Evolutionary conservation across 371 early-diverging fungal species (phyloP).

Genomic region (Mortierella sp.): DNA sequence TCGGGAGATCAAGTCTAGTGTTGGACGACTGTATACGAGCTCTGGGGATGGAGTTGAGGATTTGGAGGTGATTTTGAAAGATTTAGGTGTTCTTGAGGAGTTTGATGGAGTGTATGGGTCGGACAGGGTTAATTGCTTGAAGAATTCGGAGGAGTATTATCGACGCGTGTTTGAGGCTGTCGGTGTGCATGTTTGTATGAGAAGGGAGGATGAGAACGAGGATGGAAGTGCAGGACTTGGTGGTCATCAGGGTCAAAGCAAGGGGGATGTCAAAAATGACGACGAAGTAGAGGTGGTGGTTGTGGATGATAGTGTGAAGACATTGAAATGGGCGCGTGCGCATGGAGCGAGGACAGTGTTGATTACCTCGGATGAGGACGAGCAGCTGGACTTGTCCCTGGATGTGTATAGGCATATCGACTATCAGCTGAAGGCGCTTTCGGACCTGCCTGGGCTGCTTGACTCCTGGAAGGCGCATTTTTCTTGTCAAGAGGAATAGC

Average conservation of each 20-base stretch:
- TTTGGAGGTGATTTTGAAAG: slow-evolving; percentile 31
- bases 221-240: background rate
- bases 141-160: slow-evolving; percentile 31
- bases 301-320: slow-evolving; percentile 42
- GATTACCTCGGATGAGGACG: slow-evolving; percentile 15
- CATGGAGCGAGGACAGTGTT: slow-evolving; percentile 45
- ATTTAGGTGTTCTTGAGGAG: slow-evolving; percentile 31
- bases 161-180: slow-evolving; percentile 28
- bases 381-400: slow-evolving; percentile 29
- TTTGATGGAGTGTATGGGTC: slow-evolving; percentile 43
- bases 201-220: background rate
- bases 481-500: background rate
- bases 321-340: slow-evolving; percentile 30
- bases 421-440: slow-evolving; percentile 30
- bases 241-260: background rate
- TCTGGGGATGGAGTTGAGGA: slow-evolving; percentile 43
- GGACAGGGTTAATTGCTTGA: slow-evolving; percentile 41
- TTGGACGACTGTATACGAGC: slow-evolving; percentile 31
- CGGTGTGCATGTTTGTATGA: slow-evolving; percentile 1
- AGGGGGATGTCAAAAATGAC: background rate
- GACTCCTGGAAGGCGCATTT: slow-evolving; percentile 27
- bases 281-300: slow-evolving; percentile 39
- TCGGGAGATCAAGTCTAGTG: slow-evolving; percentile 7
- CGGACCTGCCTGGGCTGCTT: slow-evolving; percentile 35
- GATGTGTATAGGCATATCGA: slow-evolving; percentile 31